Base-by-base conservation (phyloP, 352 stramenopile species). In the Blastocystis sp. region DNA sequence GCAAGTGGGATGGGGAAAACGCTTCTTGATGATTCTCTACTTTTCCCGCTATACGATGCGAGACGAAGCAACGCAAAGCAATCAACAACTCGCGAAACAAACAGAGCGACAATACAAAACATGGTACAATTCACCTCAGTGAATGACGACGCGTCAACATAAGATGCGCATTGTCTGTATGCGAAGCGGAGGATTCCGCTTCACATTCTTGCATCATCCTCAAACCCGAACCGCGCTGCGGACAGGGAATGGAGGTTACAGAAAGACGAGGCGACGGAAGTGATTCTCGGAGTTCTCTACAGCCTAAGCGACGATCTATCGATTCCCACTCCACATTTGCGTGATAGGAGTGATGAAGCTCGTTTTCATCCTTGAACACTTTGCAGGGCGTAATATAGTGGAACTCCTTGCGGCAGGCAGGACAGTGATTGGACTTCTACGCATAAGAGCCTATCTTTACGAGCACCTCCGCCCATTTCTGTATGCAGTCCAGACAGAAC, bases 361-460 rank as follows among this genome's bases (percentile, higher is more conserved):
- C 64, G 7, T 76, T 32, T 76, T 76, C 64, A 38, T 76, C 27
- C 0, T 53, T 57, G 46, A 76, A 76, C 18, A 76, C 64, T 53
- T 56, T 53, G 40, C 64, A 76, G 4, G 64, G 64, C 8, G 64
- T 76, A 29, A 76, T 76, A 56, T 76, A 76, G 14, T 57, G 64
- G 46, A 76, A 76, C 29, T 29, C 34, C 64, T 76, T 76, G 14
- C 64, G 40, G 44, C 64, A 76, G 9, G 40, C 46, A 0, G 64
- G 64, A 34, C 64, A 76, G 29, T 76, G 64, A 56, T 76, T 76
- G 7, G 64, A 76, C n/a, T 34, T 76, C 64, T 76, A 56, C 32
- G 7, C 16, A 38, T 76, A 3, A 76, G 0, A 56, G 21, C 38
- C 14, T 51, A 56, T 32, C 54, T 1, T 72, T 53, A 7, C 46